Conservation (phyloP, 495 filamentous ascomycete species). For the Bacidia gigantensis region DNA sequence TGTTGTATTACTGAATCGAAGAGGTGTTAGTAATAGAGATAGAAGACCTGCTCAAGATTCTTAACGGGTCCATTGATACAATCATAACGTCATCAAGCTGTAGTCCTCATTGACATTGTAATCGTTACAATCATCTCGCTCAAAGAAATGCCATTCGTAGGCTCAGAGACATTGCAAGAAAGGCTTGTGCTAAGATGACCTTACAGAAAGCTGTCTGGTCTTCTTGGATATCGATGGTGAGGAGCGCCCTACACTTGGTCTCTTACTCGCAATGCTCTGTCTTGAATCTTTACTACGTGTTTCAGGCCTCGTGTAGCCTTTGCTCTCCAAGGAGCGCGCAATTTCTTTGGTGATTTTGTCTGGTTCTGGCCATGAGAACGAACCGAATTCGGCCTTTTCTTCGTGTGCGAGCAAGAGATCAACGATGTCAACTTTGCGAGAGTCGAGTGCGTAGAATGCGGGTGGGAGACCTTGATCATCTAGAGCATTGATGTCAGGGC, state of each 20-base stretch:
- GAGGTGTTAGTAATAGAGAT: no score
- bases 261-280: neutral
- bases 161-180: no score
- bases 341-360: neutral
- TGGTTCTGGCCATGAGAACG: neutral
- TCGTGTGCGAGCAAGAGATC: neutral
- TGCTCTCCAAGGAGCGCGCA: neutral
- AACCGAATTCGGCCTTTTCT: neutral
- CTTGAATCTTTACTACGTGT: no score
- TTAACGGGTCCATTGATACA: no score
- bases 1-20: no score
- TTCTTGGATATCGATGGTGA: neutral
- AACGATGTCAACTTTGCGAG: neutral
- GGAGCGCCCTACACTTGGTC: no score
- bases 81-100: no score
- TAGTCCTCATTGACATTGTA: no score
- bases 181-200: no score
- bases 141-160: no score
- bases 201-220: neutral
- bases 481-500: neutral
- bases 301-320: neutral
- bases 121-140: no score
- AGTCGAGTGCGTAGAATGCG: neutral
- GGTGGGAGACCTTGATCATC: neutral
- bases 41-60: no score